A percentile compares a stretch with the other conserved stretches of the same genome.
Evolutionary conservation across 2,329 filamentous ascomycete genomes (phyloP).

Genomic region (Monilinia fructigena): DNA sequence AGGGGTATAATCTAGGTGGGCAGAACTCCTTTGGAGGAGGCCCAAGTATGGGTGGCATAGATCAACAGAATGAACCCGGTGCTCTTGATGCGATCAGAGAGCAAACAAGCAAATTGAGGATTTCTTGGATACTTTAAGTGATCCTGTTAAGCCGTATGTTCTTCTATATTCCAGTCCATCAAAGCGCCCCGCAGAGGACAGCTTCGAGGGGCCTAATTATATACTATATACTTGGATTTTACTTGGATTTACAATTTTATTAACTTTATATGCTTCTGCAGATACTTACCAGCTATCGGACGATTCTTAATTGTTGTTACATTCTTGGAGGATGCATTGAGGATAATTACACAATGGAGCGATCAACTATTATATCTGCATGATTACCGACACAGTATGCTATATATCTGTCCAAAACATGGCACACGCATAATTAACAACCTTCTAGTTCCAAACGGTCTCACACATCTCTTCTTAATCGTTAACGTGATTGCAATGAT

Average conservation of each 20-base stretch:
- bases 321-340: conserved; percentile 92
- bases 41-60: conserved; percentile 35
- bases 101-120: conserved; percentile 98
- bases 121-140: conserved; percentile 78
- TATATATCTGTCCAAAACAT: conserved; percentile 4
- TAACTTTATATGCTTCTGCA: conserved; percentile 44
- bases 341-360: conserved; percentile 96
- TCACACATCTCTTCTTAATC: conserved; percentile 92
- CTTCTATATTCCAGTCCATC: conserved; percentile 20
- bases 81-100: conserved; percentile 80
- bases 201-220: conserved; percentile 3
- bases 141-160: conserved; percentile 91
- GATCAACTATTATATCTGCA: conserved; percentile 92
- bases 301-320: conserved; percentile 98
- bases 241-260: conserved; percentile 13
- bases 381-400: conserved; percentile 85
- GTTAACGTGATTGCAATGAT: conserved; percentile 88
- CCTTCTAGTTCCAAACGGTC: conserved; percentile 71
- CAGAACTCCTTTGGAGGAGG: conserved; percentile 42
- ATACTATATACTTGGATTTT: background rate
- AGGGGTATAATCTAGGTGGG: conserved; percentile 43
- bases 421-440: conserved; percentile 24
- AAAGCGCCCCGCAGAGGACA: conserved; percentile 24
- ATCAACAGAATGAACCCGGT: conserved; percentile 40
- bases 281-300: conserved; percentile 90